Percentiles rank a stretch among this genome's conserved stretches.
phyloP scores from a whole-genome alignment of 805 yeast genomes.

The Candida taoyuanica region DNA sequence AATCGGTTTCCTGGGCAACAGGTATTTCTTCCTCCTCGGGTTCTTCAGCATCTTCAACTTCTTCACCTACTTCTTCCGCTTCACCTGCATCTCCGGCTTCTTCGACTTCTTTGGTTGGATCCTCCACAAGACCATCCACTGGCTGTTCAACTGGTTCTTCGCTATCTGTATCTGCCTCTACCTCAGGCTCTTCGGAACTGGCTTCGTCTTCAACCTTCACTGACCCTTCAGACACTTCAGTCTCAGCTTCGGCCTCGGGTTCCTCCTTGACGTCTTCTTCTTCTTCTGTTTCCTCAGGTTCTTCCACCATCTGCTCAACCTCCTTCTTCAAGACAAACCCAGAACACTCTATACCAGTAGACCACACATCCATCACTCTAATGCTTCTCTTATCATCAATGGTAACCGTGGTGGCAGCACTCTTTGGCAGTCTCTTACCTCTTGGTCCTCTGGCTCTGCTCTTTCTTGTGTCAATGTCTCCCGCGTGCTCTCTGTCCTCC shows the following conservation, averaged over 20 bases:
- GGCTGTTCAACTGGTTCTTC: not conserved
- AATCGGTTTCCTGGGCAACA: not conserved
- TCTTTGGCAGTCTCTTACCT: conserved; percentile 63
- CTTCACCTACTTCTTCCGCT: no score
- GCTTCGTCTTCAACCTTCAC: conserved; percentile 3
- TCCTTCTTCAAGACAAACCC: conserved; percentile 7
- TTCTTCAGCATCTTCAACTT: conserved; percentile 1
- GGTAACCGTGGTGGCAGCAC: conserved; percentile 34
- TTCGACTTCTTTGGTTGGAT: not conserved
- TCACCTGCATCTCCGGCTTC: not conserved
- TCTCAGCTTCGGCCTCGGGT: not conserved
- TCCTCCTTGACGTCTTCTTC: not conserved
- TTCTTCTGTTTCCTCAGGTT: not conserved
- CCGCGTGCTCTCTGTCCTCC: conserved; percentile 5
- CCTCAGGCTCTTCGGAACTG: not conserved
- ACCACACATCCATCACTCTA: conserved; percentile 20
- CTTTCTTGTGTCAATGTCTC: conserved; percentile 34
- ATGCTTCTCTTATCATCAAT: conserved; percentile 24
- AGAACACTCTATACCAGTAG: conserved; percentile 8
- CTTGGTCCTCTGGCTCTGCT: conserved; percentile 69
- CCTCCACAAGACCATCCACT: not conserved
- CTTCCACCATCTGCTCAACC: not conserved
- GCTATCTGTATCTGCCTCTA: not conserved
- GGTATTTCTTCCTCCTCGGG: not conserved
- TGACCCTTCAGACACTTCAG: not conserved